phyloP scores from a whole-genome alignment of 2,329 filamentous ascomycete species.

The Ophiocordyceps unilateralis region DNA sequence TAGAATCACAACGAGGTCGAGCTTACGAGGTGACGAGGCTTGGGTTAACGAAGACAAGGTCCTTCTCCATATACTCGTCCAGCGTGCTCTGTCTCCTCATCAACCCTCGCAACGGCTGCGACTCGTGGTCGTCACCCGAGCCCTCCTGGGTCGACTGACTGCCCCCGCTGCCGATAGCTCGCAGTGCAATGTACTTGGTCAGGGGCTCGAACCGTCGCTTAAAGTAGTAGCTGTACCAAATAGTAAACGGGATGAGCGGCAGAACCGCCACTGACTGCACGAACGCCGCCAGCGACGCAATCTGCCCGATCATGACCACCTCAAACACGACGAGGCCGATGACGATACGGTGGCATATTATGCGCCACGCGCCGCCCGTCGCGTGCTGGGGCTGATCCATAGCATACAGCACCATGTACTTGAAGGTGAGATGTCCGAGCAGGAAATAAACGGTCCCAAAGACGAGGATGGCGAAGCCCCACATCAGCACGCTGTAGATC shows the following conservation, averaged over 20 bases:
- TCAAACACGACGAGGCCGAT: conserved; percentile 80
- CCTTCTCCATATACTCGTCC: conserved; percentile 56
- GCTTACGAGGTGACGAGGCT: conserved; percentile 46
- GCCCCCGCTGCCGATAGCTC: conserved; percentile 50
- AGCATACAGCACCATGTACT: conserved; percentile 92
- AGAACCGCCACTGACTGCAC: conserved; percentile 54
- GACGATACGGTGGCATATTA: conserved; percentile 86
- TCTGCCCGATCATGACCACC: conserved; percentile 72
- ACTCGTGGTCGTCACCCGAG: conserved; percentile 25
- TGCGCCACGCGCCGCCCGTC: conserved; percentile 85
- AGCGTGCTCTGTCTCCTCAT: conserved; percentile 43
- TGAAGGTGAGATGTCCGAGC: conserved; percentile 79
- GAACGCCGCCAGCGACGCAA: conserved; percentile 59
- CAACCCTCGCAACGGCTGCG: conserved; percentile 20
- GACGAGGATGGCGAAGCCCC: conserved; percentile 65
- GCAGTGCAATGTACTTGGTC: conserved; percentile 80
- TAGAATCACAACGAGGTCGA: not conserved
- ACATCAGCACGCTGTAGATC: conserved; percentile 75
- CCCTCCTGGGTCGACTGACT: conserved; percentile 19
- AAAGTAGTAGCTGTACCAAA: conserved; percentile 84
- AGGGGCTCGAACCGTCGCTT: conserved; percentile 68
- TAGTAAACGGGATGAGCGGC: conserved; percentile 60
- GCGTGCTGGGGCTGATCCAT: conserved; percentile 96
- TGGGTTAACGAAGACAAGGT: conserved; percentile 58
- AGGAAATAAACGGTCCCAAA: conserved; percentile 71